Base-by-base conservation (phyloP, 805 yeast species). In the Wickerhamomyces chambardii region DNA sequence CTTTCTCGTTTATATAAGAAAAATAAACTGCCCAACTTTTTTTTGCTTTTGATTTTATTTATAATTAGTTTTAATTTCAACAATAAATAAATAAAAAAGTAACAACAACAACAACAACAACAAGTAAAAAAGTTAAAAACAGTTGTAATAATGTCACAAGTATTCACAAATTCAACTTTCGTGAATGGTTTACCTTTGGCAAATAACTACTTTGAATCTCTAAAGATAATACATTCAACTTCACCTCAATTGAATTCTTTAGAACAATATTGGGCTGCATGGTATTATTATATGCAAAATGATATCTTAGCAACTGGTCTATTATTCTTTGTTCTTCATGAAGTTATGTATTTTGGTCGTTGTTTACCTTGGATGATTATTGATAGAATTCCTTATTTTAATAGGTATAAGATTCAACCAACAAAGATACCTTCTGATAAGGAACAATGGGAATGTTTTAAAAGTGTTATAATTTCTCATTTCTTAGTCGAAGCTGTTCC, bases 401-500 rank as follows among this genome's bases (percentile, higher is more conserved):
- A 78, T 51, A 76, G 72, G 59, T 90, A 75, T 69, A 90, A 90
- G 64, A 81, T 92, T 48, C 98, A 90, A 66, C 87, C 85, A 32
- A 73, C 82, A 29, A 85, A 85, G 56, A 61, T 80, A 36, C 95
- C 96, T 29, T 66, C 84, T 32, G 70, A 73, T 40, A 70, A 71
- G 55, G 96, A 90, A 63, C 97, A 90, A 59, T 77, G 94, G 89
- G 87, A 84, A 59, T 90, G 98, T 61, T 67, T 85, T 48, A 83
- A 84, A 59, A 66, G 83, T 21, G 97, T 90, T 24, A 63, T 92
- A 37, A 72, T 77, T 33, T 82, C 94, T 4, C 98, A 90, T 64
- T 78, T 87, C 59, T 61, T 90, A 43, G 95, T 90, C 34, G 98
- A 90, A 67, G 95, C 95, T 5, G 68, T 92, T 42, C 97, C 97